phyloP scores from a whole-genome alignment of 441 rosid species.

The Breynia disticha region DNA sequence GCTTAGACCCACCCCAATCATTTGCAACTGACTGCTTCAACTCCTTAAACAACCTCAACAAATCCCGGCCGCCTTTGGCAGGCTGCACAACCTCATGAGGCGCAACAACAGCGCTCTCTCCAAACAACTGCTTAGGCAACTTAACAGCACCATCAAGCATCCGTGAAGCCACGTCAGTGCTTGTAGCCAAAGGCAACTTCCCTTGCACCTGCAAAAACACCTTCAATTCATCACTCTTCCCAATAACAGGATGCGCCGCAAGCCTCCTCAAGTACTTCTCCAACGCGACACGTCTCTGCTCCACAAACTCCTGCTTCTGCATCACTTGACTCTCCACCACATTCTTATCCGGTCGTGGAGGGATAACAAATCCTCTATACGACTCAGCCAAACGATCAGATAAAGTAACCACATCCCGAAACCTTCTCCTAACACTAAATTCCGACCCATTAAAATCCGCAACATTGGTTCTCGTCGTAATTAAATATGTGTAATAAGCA shows the following conservation, averaged over 20 bases:
- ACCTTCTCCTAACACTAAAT: constrained; percentile 65
- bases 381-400: constrained; percentile 70
- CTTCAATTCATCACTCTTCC: constrained; percentile 68
- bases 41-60: constrained; percentile 77
- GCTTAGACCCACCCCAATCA: constrained; percentile 74
- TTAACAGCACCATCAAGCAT: constrained; percentile 84
- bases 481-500: constrained; percentile 51
- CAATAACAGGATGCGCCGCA: constrained; percentile 55
- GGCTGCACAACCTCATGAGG: constrained; percentile 77
- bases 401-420: constrained; percentile 65
- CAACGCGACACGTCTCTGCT: constrained; percentile 71
- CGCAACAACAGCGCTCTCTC: constrained; percentile 44
- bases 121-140: constrained; percentile 69
- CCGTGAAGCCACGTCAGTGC: constrained; percentile 75
- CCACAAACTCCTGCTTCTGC: constrained; percentile 89
- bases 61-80: constrained; percentile 73
- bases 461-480: constrained; percentile 68
- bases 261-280: constrained; percentile 73
- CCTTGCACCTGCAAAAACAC: constrained; percentile 71
- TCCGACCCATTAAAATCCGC: constrained; percentile 51
- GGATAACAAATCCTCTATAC: constrained; percentile 64
- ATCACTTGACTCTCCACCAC: constrained; percentile 85
- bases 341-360: constrained; percentile 77
- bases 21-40: constrained; percentile 68
- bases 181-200: constrained; percentile 50